Conservation (phyloP, 2,329 filamentous ascomycete genomes). For the Aureobasidium sp. region DNA sequence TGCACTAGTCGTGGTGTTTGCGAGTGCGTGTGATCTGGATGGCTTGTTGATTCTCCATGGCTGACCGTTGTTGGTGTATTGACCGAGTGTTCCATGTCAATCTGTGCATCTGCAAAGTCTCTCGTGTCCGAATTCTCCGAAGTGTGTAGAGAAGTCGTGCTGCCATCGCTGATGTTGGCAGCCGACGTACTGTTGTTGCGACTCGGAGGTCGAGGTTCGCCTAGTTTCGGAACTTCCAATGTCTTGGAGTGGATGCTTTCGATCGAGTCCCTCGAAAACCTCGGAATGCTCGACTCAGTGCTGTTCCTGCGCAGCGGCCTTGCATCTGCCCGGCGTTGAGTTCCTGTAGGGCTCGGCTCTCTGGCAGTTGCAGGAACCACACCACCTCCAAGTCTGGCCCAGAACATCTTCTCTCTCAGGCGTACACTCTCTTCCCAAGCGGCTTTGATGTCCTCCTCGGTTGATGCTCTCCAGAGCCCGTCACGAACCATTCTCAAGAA, state of each 20-base stretch:
- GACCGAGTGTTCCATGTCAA: neutral
- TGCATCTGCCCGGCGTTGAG: neutral
- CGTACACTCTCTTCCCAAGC: constrained; percentile 94
- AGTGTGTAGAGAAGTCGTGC: neutral
- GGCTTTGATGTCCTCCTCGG: constrained; percentile 71
- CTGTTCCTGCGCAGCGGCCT: neutral
- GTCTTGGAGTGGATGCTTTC: neutral
- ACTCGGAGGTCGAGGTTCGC: neutral
- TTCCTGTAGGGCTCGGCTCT: neutral
- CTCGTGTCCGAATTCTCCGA: constrained; percentile 1
- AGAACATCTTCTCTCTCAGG: constrained; percentile 92
- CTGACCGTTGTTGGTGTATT: neutral
- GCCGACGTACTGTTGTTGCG: neutral
- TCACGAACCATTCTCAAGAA: constrained; percentile 89
- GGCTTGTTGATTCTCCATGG: neutral
- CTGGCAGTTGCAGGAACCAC: constrained; percentile 54
- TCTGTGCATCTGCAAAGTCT: constrained; percentile 10
- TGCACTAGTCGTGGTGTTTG: neutral
- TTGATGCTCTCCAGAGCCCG: constrained; percentile 80
- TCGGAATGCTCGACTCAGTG: neutral
- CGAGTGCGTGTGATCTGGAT: neutral
- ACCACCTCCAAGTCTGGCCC: constrained; percentile 84
- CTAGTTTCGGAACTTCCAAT: neutral
- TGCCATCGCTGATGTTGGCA: neutral
- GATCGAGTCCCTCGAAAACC: neutral